Percentiles rank a stretch among this genome's conserved stretches.
Conservation (phyloP, 768 basidiomycete genomes). For the Russula sp. region DNA sequence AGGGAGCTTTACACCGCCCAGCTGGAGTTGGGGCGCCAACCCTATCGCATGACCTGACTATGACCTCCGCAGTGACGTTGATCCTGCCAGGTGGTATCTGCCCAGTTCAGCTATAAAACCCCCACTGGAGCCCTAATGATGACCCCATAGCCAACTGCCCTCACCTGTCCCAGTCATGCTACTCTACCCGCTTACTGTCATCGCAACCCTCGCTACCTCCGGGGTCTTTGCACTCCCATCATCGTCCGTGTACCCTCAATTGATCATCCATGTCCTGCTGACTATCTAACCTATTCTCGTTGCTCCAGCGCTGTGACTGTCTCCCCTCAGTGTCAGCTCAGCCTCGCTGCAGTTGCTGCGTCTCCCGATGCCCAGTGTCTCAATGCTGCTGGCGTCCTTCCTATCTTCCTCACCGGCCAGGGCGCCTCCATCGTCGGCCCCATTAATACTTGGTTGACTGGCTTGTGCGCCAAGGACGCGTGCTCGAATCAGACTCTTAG, state of each 20-base stretch:
- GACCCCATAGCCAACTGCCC: background rate
- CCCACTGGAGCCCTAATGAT: background rate
- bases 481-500: slow-evolving; percentile 60
- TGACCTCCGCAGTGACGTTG: background rate
- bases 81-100: background rate
- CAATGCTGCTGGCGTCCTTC: slow-evolving; percentile 40
- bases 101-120: background rate
- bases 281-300: background rate
- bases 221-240: slow-evolving; percentile 25
- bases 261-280: background rate
- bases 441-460: slow-evolving; percentile 55
- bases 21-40: background rate
- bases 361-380: slow-evolving; percentile 45
- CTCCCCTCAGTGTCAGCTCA: slow-evolving; percentile 43
- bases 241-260: slow-evolving; percentile 10
- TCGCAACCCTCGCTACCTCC: slow-evolving; percentile 19
- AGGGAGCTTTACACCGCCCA: background rate
- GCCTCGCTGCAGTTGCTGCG: slow-evolving; percentile 41
- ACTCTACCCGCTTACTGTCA: background rate
- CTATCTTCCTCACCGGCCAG: slow-evolving; percentile 32
- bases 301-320: slow-evolving; percentile 29
- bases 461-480: slow-evolving; percentile 44
- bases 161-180: background rate
- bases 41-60: background rate
- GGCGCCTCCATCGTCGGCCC: slow-evolving; percentile 42